Evolutionary conservation across 352 stramenopile genomes (phyloP).

Genomic region (Pythium pyrilobum): DNA sequence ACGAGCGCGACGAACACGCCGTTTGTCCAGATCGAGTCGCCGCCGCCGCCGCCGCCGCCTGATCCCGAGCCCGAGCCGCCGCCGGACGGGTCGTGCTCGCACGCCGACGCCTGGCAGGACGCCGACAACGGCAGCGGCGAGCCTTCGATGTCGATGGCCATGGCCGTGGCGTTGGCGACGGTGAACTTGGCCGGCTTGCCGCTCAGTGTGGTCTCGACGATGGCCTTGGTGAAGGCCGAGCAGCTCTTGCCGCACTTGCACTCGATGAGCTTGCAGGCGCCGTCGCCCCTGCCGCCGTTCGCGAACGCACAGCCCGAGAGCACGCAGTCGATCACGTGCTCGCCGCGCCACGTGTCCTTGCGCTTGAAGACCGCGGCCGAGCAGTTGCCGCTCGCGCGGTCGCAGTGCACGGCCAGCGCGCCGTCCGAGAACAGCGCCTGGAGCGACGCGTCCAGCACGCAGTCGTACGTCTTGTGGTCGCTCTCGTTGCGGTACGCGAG

Average conservation of each 20-base stretch:
- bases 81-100: constrained; percentile 29
- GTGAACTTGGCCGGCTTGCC: constrained; percentile 58
- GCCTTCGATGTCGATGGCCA: constrained; percentile 65
- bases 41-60: constrained; percentile 16
- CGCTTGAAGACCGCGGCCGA: constrained; percentile 63
- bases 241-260: constrained; percentile 65
- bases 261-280: constrained; percentile 39
- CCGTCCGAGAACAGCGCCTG: constrained; percentile 63
- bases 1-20: constrained; percentile 32
- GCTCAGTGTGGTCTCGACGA: constrained; percentile 61
- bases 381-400: constrained; percentile 47
- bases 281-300: constrained; percentile 29
- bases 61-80: constrained; percentile 23
- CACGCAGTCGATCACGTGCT: constrained; percentile 71
- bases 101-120: constrained; percentile 58
- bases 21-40: constrained; percentile 18
- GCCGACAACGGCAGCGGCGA: constrained; percentile 63
- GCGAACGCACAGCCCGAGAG: constrained; percentile 47
- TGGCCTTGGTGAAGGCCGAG: constrained; percentile 49
- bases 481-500: constrained; percentile 45
- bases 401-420: constrained; percentile 53
- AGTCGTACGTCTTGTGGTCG: constrained; percentile 65
- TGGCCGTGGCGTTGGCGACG: constrained; percentile 33
- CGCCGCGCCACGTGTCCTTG: constrained; percentile 32
- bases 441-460: constrained; percentile 41